Percentiles rank a stretch among this genome's conserved stretches.
Evolutionary conservation across 2,329 filamentous ascomycete genomes (phyloP).

Genomic region (Westerdykella ornata): DNA sequence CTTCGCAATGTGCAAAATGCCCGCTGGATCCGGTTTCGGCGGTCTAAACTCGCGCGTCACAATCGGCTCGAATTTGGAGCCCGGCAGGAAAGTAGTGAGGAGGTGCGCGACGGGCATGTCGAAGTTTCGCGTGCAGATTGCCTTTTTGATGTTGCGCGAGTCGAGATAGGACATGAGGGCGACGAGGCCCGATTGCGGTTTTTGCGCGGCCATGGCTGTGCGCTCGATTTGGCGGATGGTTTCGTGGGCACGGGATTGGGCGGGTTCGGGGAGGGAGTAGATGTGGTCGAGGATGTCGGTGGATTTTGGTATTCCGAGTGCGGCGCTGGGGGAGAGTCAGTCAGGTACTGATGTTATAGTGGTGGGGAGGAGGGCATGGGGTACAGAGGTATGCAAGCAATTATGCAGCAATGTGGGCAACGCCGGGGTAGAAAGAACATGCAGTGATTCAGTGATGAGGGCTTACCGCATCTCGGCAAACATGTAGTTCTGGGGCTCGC

Average conservation of each 20-base stretch:
- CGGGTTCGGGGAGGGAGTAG: constrained; percentile 58
- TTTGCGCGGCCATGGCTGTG: constrained; percentile 69
- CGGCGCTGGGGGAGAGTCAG: constrained; percentile 38
- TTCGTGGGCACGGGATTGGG: constrained; percentile 60
- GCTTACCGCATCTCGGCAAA: constrained; percentile 72
- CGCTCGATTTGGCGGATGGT: constrained; percentile 75
- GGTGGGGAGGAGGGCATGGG: constrained; percentile 1
- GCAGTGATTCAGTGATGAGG: neutral
- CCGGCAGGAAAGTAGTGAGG: constrained; percentile 65
- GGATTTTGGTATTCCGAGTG: constrained; percentile 63
- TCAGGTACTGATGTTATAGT: neutral
- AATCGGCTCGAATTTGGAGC: constrained; percentile 65
- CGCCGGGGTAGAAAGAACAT: neutral
- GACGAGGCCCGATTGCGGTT: constrained; percentile 72
- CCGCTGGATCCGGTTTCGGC: constrained; percentile 82
- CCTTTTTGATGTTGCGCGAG: constrained; percentile 59
- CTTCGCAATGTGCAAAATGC: constrained; percentile 77
- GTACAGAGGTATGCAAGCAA: neutral
- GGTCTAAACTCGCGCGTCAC: constrained; percentile 76
- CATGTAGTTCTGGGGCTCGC: constrained; percentile 92
- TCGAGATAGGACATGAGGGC: constrained; percentile 79
- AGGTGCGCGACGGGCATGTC: constrained; percentile 58
- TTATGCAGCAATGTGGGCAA: neutral
- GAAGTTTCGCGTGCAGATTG: constrained; percentile 92
- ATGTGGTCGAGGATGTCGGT: constrained; percentile 88